Base-by-base conservation (phyloP, 202 grass and related monocot species). In the Musa balbisiana region DNA sequence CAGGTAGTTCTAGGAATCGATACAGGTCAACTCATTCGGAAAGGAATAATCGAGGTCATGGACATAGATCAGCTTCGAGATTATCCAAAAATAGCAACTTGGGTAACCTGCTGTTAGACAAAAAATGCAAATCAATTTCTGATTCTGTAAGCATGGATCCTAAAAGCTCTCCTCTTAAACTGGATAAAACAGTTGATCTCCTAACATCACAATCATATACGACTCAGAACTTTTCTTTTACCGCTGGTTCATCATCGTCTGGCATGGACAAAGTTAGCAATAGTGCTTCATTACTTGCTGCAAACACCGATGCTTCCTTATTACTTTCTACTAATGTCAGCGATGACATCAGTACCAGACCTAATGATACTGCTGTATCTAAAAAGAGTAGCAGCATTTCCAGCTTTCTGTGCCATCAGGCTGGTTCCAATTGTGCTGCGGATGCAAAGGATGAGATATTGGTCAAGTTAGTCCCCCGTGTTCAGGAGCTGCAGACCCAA, bases 401-500 rank as follows among this genome's bases (percentile, higher is more conserved):
- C 14, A 62, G 22, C 3, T 64, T 64, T 24, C 49, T 25, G 3
- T 53, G 20, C 12, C 27, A 27, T 53, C 43, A 65, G 60, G 49
- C 21, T 25, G 51, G 11, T 65, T 24, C 56, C 11, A 49, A 53
- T n/a, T 77, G 59, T 59, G 17, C 60, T 52, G 16, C 25, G 33
- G 50, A 77, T 49, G 20, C n/a, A 12, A 77, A 52, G 50, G 75
- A 77, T 77, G 75, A 77, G 13, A 77, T 77, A 49, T 51, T 77
- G 49, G 59, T 77, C 52, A 77, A 52, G 52, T 24, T 77, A 77
- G 21, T 77, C 16, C 49, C 75, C 52, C 54, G 55, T 11, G 8
- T 51, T 70, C 43, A 70, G 17, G 67, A 51, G 33, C 26, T 77
- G 49, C 60, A 66, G 62, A 23, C 33, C 23, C 75, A 77, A n/a